These are phyloP conservation scores for Tetratostichococcus sp. DNA, from an alignment of 139 green algal species.

Conservation along the genomic window DNA sequence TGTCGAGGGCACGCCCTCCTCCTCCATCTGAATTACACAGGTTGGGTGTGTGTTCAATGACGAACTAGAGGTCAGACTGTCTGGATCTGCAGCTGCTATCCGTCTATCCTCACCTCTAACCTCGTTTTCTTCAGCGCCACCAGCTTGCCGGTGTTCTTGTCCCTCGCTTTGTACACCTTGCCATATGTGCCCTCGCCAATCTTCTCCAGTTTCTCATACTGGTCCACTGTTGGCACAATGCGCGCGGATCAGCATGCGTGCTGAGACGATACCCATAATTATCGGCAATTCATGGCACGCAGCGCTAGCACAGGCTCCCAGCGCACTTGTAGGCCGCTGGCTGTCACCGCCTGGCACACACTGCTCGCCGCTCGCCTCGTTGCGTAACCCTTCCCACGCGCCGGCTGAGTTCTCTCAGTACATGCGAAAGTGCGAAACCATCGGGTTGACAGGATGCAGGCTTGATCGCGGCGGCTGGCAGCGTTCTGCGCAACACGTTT, in stretches of 20 bases:
- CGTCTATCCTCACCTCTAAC: slow-evolving; percentile 11
- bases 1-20: slow-evolving; percentile 79
- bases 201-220: slow-evolving; percentile 90
- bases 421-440: too few species aligned
- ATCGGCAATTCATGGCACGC: too few species aligned
- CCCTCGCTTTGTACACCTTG: slow-evolving; percentile 90
- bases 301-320: not conserved
- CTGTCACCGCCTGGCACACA: not conserved
- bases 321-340: not conserved
- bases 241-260: not conserved
- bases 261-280: not conserved
- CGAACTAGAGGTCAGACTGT: not conserved
- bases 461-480: too few species aligned
- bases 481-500: too few species aligned
- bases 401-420: too few species aligned
- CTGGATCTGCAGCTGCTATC: not conserved
- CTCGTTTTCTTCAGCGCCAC: slow-evolving; percentile 92
- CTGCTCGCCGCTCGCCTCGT: too few species aligned
- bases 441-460: too few species aligned
- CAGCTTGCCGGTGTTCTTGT: slow-evolving; percentile 56
- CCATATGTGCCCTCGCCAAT: slow-evolving; percentile 97
- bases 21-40: slow-evolving; percentile 56
- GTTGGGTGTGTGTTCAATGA: not conserved
- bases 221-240: slow-evolving; percentile 10
- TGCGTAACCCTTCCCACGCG: too few species aligned